Evolutionary conservation across 1,139 yeast species (phyloP), one percentile per base, ranked within the genome.

Genomic region (Candida mesenterica): DNA sequence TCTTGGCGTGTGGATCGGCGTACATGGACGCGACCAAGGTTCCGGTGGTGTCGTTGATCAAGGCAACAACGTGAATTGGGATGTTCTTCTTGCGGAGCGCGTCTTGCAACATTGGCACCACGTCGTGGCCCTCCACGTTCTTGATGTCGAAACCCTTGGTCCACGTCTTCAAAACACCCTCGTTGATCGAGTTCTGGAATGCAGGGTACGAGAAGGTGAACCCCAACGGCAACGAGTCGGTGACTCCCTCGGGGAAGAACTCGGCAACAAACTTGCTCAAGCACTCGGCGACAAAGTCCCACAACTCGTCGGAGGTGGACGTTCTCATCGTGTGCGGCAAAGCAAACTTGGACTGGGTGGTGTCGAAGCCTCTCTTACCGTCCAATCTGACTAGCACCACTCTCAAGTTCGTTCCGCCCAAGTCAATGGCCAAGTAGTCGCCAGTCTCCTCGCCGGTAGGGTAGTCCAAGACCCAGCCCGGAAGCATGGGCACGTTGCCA

Each of bases 11-110:
- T 24, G 92, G 79, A 57, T 92, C 96, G 38, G 94, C 77, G 68
- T 92, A 92, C 72, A 84, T 80, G 34, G 97, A 89, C 28, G 98
- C 97, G 43, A 92, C 96, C 55, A 92, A 74, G 32, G 98, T 92
- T 59, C 98, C 98, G 33, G 96, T 87, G 47, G 98, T 92, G 63
- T 92, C 98, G 65, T 92, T 92, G 62, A 92, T 90, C 58, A 92
- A 72, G 27, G 98, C 96, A 42, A 87, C 90, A 38, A 90, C 94
- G 34, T 79, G 72, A 53, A 90, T 84, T 46, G 97, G 96, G 36
- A 88, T 79, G 16, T 74, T 61, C 45, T 71, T 62, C 52, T 74
- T 74, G 46, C 76, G 67, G 47, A 92, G 72, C 31, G 95, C 87
- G 7, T 66, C 68, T 65, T 85, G 95, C 53, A 92, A 76, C 84